Evolutionary conservation across 2,329 filamentous ascomycete species (phyloP), one percentile per base, ranked within the genome.

Genomic region (Penicillium olsonii): DNA sequence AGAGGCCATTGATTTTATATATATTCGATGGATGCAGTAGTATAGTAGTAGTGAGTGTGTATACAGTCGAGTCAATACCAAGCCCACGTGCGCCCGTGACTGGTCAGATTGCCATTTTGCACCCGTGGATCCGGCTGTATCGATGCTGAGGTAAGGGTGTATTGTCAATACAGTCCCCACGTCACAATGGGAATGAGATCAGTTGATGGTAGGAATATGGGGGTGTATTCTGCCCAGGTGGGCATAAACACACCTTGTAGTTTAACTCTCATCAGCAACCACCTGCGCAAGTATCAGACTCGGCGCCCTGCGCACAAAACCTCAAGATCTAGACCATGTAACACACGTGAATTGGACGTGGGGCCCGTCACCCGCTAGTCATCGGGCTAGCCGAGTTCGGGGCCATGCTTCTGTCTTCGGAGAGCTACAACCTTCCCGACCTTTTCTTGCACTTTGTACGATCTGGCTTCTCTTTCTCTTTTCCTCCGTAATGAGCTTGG

Each of bases 341-440:
- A 19, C 20, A 22, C 40, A 15, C 15, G 22, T 10, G 7, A 42
- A 19, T 19, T 48, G 14, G n/a, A 43, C 35, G 39, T 37, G 42
- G 43, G 48, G 31, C 43, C 43, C 39, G 48, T 50, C 43, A 50
- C 43, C 48, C 48, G 43, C 48, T 50, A 50, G 48, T 50, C 37
- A 47, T 50, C 31, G 22, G 11, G 4, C 48, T 50, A 50, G 31
- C 48, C 48, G 24, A 46, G 31, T 47, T 47, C 48, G 43, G 42
- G 17, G 35, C 17, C 40, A 37, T 48, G 37, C 35, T 37, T 45
- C 38, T 10, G 18, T 37, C 42, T 22, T 35, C 45, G 45, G 45
- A 24, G 37, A 50, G 37, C 48, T 50, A 37, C 38, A 41, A 42
- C 43, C 37, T 24, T 47, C 37, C 29, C 43, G 37, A 38, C 26